Evolutionary conservation across 192 early-diverging fungal genomes (phyloP).

Genomic region (Entrophospora sp.): DNA sequence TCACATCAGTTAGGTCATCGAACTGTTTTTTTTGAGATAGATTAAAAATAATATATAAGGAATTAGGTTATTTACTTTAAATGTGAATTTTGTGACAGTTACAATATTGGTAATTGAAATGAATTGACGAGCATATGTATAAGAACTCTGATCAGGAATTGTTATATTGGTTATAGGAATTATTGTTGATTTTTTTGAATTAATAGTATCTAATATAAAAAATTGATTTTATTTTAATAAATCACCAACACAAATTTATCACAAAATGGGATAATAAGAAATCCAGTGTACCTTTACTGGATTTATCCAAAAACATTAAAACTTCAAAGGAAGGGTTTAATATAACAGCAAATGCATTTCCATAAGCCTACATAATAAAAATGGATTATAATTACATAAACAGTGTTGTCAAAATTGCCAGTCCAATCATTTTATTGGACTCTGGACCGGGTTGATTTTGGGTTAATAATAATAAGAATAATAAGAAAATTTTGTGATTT

Average conservation of each 20-base stretch:
- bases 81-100: slow-evolving; percentile 42
- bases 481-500: too few species aligned
- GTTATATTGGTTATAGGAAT: slow-evolving; percentile 46
- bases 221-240: neutral
- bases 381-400: too few species aligned
- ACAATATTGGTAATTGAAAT: slow-evolving; percentile 46
- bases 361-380: slow-evolving; percentile 39
- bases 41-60: neutral
- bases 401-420: too few species aligned
- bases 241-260: too few species aligned
- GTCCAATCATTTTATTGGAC: too few species aligned
- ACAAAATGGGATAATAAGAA: too few species aligned
- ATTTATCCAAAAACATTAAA: neutral
- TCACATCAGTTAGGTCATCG: slow-evolving; percentile 25
- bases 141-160: slow-evolving; percentile 29
- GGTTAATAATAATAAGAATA: too few species aligned
- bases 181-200: slow-evolving; percentile 22
- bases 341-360: slow-evolving; percentile 59
- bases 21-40: slow-evolving; percentile 24
- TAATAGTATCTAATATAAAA: neutral
- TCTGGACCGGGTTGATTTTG: too few species aligned
- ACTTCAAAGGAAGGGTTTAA: slow-evolving; percentile 26
- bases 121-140: slow-evolving; percentile 28
- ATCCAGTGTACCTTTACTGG: neutral
- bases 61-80: slow-evolving; percentile 37